phyloP scores from a whole-genome alignment of 148 eudicot genomes.

The Persicaria maculosa region DNA sequence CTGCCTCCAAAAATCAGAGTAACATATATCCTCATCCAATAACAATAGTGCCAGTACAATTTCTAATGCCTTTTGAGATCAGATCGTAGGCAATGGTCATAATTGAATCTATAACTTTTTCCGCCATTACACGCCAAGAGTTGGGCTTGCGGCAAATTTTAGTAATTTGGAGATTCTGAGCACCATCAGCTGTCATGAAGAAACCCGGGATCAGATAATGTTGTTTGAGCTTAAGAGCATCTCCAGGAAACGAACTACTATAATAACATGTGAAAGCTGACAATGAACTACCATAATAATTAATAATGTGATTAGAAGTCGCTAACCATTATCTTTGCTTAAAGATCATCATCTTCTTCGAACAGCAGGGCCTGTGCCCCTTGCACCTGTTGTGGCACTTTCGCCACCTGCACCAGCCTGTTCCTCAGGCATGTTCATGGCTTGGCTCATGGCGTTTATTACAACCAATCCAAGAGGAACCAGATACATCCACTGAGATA shows the following conservation, averaged over 20 bases:
- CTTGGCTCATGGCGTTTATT: conserved; percentile 95
- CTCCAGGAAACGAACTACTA: too few relatives aligned
- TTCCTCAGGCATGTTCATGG: conserved; percentile 92
- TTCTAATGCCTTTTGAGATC: background rate
- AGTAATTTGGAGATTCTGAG: background rate
- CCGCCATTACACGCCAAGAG: background rate
- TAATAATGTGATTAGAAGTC: background rate
- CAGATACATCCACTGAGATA: conserved; percentile 94
- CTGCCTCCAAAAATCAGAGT: background rate
- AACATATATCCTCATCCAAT: background rate
- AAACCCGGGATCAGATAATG: background rate
- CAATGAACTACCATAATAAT: background rate
- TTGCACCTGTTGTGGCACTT: conserved; percentile 40
- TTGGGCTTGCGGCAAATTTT: background rate
- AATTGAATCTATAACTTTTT: background rate
- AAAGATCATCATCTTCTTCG: conserved; percentile 52
- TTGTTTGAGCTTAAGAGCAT: background rate
- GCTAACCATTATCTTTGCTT: background rate
- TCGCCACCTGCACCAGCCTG: conserved; percentile 40
- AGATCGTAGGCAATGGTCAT: background rate
- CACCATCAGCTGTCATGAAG: background rate
- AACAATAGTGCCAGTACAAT: background rate
- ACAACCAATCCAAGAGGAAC: conserved; percentile 86
- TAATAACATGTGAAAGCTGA: too few relatives aligned
- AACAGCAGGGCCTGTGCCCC: conserved; percentile 33